phyloP scores from a whole-genome alignment of 805 yeast species.

The Monosporozyma solicola region DNA sequence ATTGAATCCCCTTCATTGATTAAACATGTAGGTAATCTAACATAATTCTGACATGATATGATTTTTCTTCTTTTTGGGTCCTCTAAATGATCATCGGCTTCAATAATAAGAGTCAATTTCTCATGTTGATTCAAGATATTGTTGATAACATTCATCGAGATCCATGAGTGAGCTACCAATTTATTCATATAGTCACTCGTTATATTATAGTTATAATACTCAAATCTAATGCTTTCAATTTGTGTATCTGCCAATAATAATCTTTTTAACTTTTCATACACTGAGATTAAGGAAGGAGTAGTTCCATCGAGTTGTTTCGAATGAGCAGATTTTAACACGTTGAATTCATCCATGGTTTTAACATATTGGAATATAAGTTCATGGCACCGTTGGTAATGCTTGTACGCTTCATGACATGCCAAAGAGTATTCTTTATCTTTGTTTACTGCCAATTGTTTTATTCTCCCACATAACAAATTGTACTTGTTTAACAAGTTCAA shows the following conservation, averaged over 20 bases:
- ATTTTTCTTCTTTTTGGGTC: neutral
- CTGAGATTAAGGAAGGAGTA: neutral
- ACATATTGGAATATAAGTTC: neutral
- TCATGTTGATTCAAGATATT: neutral
- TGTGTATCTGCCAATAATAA: neutral
- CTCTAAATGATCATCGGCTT: neutral
- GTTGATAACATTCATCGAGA: neutral
- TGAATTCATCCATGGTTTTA: neutral
- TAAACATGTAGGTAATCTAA: neutral
- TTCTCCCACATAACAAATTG: neutral
- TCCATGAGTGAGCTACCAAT: neutral
- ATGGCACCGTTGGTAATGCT: neutral
- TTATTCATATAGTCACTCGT: constrained; percentile 2
- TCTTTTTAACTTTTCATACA: neutral
- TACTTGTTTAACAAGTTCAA: neutral
- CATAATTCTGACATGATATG: neutral
- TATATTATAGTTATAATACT: neutral
- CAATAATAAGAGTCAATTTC: neutral
- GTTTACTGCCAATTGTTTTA: neutral
- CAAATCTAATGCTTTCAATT: neutral
- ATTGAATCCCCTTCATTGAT: neutral
- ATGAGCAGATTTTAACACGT: neutral
- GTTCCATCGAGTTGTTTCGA: neutral
- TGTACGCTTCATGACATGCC: neutral
- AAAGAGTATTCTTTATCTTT: neutral